A percentile compares a stretch with the other conserved stretches of the same genome.
These are phyloP conservation scores for Anaeromyces robustus DNA, from an alignment of 192 early-diverging fungal species.

Conservation along the genomic window DNA sequence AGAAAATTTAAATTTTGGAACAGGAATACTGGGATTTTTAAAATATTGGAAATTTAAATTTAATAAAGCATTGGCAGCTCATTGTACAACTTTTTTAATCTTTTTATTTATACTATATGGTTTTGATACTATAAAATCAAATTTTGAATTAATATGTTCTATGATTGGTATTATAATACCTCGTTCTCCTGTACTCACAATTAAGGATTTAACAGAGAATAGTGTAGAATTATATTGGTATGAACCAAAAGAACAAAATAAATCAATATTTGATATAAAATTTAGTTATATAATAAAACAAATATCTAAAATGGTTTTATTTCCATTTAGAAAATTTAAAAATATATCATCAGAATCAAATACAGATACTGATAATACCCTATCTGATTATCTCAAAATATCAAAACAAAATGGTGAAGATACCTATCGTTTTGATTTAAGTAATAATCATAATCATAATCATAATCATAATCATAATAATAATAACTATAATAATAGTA, in stretches of 20 bases:
- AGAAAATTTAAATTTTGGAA: not conserved
- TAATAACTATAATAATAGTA: no score
- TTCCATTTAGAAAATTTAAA: not conserved
- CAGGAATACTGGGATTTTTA: not conserved
- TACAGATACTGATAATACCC: not conserved
- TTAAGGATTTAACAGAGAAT: not conserved
- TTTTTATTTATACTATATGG: not conserved
- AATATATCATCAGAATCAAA: not conserved
- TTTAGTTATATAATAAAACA: not conserved
- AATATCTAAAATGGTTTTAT: not conserved
- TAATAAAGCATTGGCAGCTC: not conserved
- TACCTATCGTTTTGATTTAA: not conserved
- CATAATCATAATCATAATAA: no score
- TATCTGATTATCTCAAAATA: not conserved
- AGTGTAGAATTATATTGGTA: not conserved
- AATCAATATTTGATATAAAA: not conserved
- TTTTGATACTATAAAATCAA: not conserved
- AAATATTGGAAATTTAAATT: not conserved
- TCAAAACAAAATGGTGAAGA: not conserved
- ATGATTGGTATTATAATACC: not conserved
- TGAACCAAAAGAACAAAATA: not conserved
- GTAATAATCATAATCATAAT: not conserved
- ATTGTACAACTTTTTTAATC: not conserved
- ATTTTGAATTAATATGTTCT: not conserved
- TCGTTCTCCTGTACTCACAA: not conserved